Evolutionary conservation across 2,329 filamentous ascomycete genomes (phyloP).

Genomic region (Pestalotiopsis fici): DNA sequence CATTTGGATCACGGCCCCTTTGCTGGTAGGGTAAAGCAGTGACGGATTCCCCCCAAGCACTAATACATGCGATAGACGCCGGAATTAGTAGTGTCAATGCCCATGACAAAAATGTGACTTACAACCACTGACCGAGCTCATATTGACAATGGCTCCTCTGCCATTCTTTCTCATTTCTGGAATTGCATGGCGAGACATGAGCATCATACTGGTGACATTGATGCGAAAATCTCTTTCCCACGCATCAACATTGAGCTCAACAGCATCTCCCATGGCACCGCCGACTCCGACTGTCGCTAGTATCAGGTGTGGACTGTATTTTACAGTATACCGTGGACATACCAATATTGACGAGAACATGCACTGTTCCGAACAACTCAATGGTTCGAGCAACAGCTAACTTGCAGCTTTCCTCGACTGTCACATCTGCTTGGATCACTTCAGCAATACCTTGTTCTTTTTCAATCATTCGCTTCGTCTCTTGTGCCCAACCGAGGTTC

Average conservation of each 20-base stretch:
- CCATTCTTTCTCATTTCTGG: slow-evolving; percentile 33
- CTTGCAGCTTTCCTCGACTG: slow-evolving; percentile 21
- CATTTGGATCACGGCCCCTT: slow-evolving; percentile 30
- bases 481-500: slow-evolving; percentile 22
- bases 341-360: slow-evolving; percentile 31
- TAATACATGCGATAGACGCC: not conserved
- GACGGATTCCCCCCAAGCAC: slow-evolving; percentile 25
- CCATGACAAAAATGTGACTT: not conserved
- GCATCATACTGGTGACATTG: slow-evolving; percentile 36
- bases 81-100: not conserved
- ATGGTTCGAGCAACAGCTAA: slow-evolving; percentile 20
- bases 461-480: slow-evolving; percentile 30
- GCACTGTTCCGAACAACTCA: slow-evolving; percentile 21
- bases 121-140: slow-evolving; percentile 33
- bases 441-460: slow-evolving; percentile 24
- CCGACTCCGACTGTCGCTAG: slow-evolving; percentile 29
- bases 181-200: slow-evolving; percentile 31
- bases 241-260: slow-evolving; percentile 24
- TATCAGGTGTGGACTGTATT: not conserved
- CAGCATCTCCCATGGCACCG: slow-evolving; percentile 31
- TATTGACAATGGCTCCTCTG: slow-evolving; percentile 35
- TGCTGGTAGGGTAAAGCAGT: slow-evolving; percentile 32
- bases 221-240: slow-evolving; percentile 32
- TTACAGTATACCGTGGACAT: not conserved
- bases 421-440: slow-evolving; percentile 26